phyloP scores from a whole-genome alignment of 768 basidiomycete genomes.

The Pleurotus citrinopileatus region DNA sequence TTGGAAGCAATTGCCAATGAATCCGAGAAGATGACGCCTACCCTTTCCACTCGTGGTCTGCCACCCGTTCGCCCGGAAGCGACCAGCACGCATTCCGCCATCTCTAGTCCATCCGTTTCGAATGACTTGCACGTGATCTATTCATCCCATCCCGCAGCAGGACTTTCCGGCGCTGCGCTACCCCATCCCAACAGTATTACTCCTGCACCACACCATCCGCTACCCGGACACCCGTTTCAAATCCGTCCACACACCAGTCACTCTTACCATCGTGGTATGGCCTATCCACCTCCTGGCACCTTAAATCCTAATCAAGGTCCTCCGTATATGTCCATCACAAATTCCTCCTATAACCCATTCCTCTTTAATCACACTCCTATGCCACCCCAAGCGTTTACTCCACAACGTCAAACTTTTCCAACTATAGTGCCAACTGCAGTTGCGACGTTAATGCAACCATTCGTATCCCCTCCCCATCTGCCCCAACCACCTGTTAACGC shows the following conservation, averaged over 20 bases:
- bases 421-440: slow-evolving; percentile 10
- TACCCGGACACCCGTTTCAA: slow-evolving; percentile 33
- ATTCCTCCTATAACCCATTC: background rate
- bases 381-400: background rate
- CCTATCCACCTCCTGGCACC: background rate
- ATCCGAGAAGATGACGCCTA: slow-evolving; percentile 59
- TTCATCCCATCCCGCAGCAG: slow-evolving; percentile 23
- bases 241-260: slow-evolving; percentile 48
- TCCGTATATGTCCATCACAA: background rate
- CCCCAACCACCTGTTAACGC: background rate
- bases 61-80: slow-evolving; percentile 1
- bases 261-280: slow-evolving; percentile 29
- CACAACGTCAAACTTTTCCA: slow-evolving; percentile 14
- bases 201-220: background rate
- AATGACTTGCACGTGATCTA: slow-evolving; percentile 28
- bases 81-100: background rate
- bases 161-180: background rate
- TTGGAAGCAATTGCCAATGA: slow-evolving; percentile 73
- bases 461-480: background rate
- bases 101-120: slow-evolving; percentile 23
- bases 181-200: slow-evolving; percentile 1
- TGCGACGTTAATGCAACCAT: slow-evolving; percentile 2
- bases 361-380: background rate
- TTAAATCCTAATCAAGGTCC: background rate
- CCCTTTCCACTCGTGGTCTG: slow-evolving; percentile 22